Percentiles rank a stretch among this genome's conserved stretches.
These are phyloP conservation scores for Ascochyta rabiei DNA, from an alignment of 2,329 filamentous ascomycete species.

Conservation along the genomic window DNA sequence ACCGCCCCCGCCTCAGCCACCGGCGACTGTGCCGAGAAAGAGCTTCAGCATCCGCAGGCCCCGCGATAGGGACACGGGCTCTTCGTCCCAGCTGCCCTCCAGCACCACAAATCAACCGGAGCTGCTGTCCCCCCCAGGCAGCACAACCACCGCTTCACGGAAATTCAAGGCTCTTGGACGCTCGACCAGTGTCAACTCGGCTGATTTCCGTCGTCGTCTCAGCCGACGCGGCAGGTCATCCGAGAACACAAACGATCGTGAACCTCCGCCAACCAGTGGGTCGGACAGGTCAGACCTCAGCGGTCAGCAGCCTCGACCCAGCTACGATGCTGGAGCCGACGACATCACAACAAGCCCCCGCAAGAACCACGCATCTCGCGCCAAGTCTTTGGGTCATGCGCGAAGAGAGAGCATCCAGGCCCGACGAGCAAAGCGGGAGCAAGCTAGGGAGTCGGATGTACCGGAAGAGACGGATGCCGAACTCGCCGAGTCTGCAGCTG, in stretches of 20 bases:
- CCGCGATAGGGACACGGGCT: conserved; percentile 59
- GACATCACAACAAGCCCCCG: conserved; percentile 46
- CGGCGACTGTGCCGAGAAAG: conserved; percentile 70
- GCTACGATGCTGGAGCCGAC: conserved; percentile 58
- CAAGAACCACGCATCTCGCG: conserved; percentile 56
- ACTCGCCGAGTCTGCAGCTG: conserved; percentile 60
- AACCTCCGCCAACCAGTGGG: conserved; percentile 76
- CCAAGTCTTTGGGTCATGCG: conserved; percentile 88
- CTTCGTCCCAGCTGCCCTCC: conserved; percentile 56
- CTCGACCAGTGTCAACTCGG: conserved; percentile 90
- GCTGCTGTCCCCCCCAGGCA: conserved; percentile 74
- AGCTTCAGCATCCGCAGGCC: conserved; percentile 82
- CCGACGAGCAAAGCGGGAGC: conserved; percentile 75
- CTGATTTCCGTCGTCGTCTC: conserved; percentile 74
- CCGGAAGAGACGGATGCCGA: conserved; percentile 91
- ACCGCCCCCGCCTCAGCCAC: conserved; percentile 28
- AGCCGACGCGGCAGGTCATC: conserved; percentile 62
- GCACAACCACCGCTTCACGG: conserved; percentile 60
- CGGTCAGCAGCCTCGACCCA: conserved; percentile 55
- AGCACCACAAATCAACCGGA: conserved; percentile 74
- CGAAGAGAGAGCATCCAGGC: conserved; percentile 92
- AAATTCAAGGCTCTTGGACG: conserved; percentile 74
- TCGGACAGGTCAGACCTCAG: conserved; percentile 73
- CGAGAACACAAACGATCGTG: conserved; percentile 55
- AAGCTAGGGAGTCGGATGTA: conserved; percentile 75